These are phyloP conservation scores for Fusarium odoratissimum DNA, from an alignment of 2,329 filamentous ascomycete species.

Conservation along the genomic window DNA sequence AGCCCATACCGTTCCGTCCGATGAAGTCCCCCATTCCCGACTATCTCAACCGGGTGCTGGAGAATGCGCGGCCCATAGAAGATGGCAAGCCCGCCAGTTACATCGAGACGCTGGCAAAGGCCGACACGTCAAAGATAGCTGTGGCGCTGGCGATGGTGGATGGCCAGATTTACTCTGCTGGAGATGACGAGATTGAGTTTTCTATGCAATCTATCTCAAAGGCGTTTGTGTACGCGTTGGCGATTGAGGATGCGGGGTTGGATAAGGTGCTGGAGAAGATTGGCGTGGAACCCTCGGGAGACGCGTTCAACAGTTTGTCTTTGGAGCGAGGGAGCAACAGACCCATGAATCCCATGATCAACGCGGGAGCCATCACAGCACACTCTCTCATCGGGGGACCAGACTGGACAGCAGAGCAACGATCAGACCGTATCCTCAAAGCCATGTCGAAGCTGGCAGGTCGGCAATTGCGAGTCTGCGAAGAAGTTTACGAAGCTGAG, in stretches of 20 bases:
- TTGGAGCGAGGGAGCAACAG: conserved; percentile 47
- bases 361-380: conserved; percentile 50
- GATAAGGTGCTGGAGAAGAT: conserved; percentile 52
- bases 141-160: conserved; percentile 55
- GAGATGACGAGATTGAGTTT: conserved; percentile 54
- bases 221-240: conserved; percentile 54
- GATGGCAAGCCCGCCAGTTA: conserved; percentile 50
- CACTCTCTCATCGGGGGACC: conserved; percentile 48
- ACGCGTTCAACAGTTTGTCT: conserved; percentile 52
- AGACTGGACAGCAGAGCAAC: conserved; percentile 49
- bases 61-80: conserved; percentile 47
- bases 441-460: conserved; percentile 51
- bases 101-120: conserved; percentile 53
- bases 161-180: conserved; percentile 53
- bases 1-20: neutral
- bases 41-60: conserved; percentile 49
- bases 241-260: conserved; percentile 53
- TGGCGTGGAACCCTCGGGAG: conserved; percentile 54
- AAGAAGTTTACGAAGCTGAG: conserved; percentile 54
- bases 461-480: conserved; percentile 51
- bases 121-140: conserved; percentile 54
- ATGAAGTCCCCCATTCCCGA: conserved; percentile 53
- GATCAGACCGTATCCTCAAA: conserved; percentile 51
- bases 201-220: conserved; percentile 57
- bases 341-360: conserved; percentile 53